Percentiles rank a stretch among this genome's conserved stretches.
Conservation (phyloP, 2,329 filamentous ascomycete genomes). For the Ceratocystiopsis sp. region DNA sequence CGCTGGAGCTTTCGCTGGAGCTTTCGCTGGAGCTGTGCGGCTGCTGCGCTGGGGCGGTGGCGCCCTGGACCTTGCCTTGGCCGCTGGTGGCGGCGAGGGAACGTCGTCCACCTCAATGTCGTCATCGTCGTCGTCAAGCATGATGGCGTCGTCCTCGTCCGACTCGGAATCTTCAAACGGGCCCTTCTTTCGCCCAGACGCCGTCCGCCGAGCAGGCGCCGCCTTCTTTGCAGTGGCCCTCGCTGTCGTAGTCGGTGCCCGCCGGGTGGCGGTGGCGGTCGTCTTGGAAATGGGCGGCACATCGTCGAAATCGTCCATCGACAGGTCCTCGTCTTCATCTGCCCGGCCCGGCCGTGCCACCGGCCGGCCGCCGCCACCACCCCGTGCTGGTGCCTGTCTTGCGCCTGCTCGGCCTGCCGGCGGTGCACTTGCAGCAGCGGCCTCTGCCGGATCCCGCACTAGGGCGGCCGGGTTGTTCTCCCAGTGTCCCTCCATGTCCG, state of each 20-base stretch:
- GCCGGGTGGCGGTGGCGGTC: slow-evolving; percentile 18
- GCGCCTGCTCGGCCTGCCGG: neutral
- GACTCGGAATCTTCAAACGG: slow-evolving; percentile 23
- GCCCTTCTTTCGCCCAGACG: slow-evolving; percentile 26
- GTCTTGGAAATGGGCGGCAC: slow-evolving; percentile 21
- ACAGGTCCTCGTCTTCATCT: slow-evolving; percentile 31
- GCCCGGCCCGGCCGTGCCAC: slow-evolving; percentile 20
- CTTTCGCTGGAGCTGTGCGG: neutral
- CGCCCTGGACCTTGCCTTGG: neutral
- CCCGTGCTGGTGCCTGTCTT: too few relatives aligned
- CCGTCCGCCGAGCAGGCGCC: slow-evolving; percentile 13
- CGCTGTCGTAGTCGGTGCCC: slow-evolving; percentile 13
- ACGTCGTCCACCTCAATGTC: slow-evolving; percentile 5
- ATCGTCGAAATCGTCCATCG: slow-evolving; percentile 35
- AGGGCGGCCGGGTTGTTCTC: slow-evolving; percentile 57
- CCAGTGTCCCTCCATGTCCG: slow-evolving; percentile 78
- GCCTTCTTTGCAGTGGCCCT: neutral
- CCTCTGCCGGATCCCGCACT: slow-evolving; percentile 17
- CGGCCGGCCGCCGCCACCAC: slow-evolving; percentile 5
- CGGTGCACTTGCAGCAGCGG: neutral
- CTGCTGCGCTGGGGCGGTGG: neutral
- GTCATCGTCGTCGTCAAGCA: slow-evolving; percentile 37
- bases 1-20: neutral
- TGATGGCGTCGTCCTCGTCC: slow-evolving; percentile 29
- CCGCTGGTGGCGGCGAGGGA: neutral